Conservation (phyloP, 208 protist species). For the Wallacemonas sp. region DNA sequence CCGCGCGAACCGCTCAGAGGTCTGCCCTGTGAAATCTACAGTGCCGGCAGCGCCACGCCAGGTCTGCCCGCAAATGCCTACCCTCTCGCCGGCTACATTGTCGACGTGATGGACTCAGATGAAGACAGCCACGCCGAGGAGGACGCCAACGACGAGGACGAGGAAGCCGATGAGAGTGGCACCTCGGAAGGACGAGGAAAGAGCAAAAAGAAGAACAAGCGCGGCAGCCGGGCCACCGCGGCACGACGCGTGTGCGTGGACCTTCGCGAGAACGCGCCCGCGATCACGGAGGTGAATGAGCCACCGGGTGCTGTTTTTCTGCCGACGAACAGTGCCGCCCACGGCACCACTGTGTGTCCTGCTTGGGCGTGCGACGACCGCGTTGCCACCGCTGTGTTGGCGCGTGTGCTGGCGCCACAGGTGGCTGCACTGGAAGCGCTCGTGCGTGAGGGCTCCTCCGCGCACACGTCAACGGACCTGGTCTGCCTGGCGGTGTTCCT, state of each 20-base stretch:
- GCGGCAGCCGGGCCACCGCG: slow-evolving; percentile 7
- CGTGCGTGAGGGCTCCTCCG: not conserved
- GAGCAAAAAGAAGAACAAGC: slow-evolving; percentile 7
- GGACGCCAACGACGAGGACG: not conserved
- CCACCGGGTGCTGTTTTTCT: slow-evolving; percentile 7
- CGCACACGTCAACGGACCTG: slow-evolving; percentile 23
- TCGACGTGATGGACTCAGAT: not conserved
- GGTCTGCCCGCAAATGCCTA: not conserved
- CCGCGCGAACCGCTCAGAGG: slow-evolving; percentile 2
- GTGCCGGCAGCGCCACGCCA: not conserved
- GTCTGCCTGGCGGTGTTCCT: slow-evolving; percentile 28
- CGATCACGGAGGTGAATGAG: not conserved
- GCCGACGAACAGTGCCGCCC: not conserved
- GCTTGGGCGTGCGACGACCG: slow-evolving; percentile 8
- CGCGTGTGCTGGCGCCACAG: slow-evolving; percentile 17
- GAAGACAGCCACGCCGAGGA: not conserved
- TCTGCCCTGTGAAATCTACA: not conserved
- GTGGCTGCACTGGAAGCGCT: not conserved
- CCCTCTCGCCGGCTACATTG: not conserved
- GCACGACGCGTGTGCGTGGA: slow-evolving; percentile 20
- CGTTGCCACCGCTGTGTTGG: slow-evolving; percentile 9
- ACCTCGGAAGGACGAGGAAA: not conserved
- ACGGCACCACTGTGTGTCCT: not conserved
- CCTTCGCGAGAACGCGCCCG: not conserved
- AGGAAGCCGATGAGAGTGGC: not conserved